Base-by-base conservation (phyloP, 805 yeast species). In the Wickerhamiella dianesei region DNA sequence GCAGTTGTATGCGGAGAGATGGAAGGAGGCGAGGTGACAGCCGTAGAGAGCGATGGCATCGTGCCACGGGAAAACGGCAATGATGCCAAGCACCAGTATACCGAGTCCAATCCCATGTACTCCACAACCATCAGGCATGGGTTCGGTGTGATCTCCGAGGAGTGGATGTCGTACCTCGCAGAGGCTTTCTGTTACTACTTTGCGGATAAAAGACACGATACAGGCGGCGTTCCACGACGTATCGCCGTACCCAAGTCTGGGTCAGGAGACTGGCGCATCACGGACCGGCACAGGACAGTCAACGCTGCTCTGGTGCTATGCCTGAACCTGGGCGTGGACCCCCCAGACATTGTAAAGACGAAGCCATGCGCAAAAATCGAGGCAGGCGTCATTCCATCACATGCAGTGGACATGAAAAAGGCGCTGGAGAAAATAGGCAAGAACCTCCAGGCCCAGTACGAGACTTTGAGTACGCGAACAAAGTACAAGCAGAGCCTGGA, bases 341-440 rank as follows among this genome's bases (percentile, higher is more conserved):
- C 98, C 2, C 98, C 98, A 0, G 98, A 92, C 64, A 78, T 88
- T 21, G 77, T 84, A 60, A 85, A 87, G 61, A 86, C 96, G 0
- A 86, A 83, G 51, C 96, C 96, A 1, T 83, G 94, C 57, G 96
- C 98, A 1, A 78, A 80, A 54, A 65, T 80, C 37, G 98, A 92
- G 67, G 82, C 96, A 1, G 89, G 96, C 86, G 77, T 88, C 9
- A 95, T 92, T 60, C 96, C 97, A 0, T 67, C 82, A 20, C 71
- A 78, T 6, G 80, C 77, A 56, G 75, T 80, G 32, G 97, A 88
- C 59, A 78, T 94, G 0, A 85, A 85, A 61, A 86, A 86, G 64
- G 96, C 96, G 18, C 74, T 88, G 39, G 96, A 87, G 60, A 79
- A 81, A 40, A 86, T 92, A 29, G 96, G 96, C 1, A 89, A 87